Conservation (phyloP, 192 early-diverging fungal genomes). For the Podila horticola region DNA sequence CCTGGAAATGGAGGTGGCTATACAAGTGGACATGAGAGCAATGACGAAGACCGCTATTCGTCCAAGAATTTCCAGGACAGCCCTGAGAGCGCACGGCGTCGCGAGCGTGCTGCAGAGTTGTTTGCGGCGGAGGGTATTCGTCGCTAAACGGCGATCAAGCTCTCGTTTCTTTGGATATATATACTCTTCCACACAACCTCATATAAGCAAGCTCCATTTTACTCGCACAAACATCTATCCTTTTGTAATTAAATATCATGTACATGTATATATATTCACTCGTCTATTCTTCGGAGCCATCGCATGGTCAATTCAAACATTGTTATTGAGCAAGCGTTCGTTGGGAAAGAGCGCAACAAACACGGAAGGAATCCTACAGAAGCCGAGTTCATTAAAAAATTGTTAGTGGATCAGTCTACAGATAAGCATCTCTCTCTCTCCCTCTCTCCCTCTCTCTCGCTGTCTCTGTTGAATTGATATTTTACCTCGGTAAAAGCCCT, state of each 20-base stretch:
- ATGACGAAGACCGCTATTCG: slow-evolving; percentile 24
- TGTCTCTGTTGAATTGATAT: neutral
- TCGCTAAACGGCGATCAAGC: neutral
- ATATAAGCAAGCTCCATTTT: too few relatives aligned
- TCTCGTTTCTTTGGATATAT: neutral
- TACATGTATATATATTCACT: slow-evolving; percentile 20
- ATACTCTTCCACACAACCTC: neutral
- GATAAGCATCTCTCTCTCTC: too few relatives aligned
- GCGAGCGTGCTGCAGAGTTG: slow-evolving; percentile 36
- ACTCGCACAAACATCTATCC: neutral
- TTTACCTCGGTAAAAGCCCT: slow-evolving; percentile 87
- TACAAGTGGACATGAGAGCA: slow-evolving; percentile 2
- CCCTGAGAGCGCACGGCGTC: slow-evolving; percentile 34
- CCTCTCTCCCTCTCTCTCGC: too few relatives aligned
- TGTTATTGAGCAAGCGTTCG: slow-evolving; percentile 94
- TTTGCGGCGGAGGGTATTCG: slow-evolving; percentile 38
- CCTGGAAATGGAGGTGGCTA: slow-evolving; percentile 1
- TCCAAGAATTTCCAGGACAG: slow-evolving; percentile 5
- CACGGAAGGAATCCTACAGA: slow-evolving; percentile 81
- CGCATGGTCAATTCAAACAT: slow-evolving; percentile 83
- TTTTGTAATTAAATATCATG: neutral
- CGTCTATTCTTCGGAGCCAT: slow-evolving; percentile 34
- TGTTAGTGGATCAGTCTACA: too few relatives aligned
- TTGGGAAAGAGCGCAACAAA: slow-evolving; percentile 93
- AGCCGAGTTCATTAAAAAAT: neutral